Conservation (phyloP, 1,284 basidiomycete species). For the Trichosporon sp. region DNA sequence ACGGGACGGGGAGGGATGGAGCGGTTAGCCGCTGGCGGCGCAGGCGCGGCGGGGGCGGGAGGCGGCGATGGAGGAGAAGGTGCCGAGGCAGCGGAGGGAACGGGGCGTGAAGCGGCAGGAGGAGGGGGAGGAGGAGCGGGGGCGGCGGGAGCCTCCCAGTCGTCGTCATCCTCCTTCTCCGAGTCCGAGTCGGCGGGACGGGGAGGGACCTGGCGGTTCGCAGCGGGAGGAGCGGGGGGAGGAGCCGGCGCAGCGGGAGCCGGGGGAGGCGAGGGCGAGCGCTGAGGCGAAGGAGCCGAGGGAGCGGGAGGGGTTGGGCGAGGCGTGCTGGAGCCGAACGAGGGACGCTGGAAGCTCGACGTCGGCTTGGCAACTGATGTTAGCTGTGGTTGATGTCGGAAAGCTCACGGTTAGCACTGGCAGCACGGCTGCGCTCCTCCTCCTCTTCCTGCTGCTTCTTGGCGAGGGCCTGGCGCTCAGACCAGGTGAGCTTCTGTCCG, state of each 20-base stretch:
- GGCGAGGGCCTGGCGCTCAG: conserved; percentile 79
- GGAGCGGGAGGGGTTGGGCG: conserved; percentile 28
- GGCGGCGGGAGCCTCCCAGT: conserved; percentile 38
- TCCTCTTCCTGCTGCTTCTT: conserved; percentile 84
- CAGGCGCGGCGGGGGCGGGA: conserved; percentile 31
- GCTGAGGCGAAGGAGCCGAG: conserved; percentile 39
- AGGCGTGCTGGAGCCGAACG: conserved; percentile 27
- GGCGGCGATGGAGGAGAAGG: conserved; percentile 49
- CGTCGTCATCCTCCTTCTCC: conserved; percentile 45
- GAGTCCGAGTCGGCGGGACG: conserved; percentile 42
- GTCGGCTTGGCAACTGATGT: conserved; percentile 19
- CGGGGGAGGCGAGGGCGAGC: conserved; percentile 42
- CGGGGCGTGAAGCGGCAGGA: conserved; percentile 27
- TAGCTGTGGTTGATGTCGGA: not conserved
- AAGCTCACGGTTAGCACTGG: conserved; percentile 47
- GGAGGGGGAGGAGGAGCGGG: conserved; percentile 33
- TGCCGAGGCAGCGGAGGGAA: conserved; percentile 44
- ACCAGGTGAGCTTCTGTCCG: conserved; percentile 82
- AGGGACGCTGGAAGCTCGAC: conserved; percentile 28
- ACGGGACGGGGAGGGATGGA: conserved; percentile 39
- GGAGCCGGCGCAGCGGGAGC: conserved; percentile 32
- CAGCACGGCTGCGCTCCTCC: conserved; percentile 68
- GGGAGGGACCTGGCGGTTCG: conserved; percentile 34
- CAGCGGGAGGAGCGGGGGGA: conserved; percentile 42
- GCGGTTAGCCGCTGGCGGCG: conserved; percentile 32